Evolutionary conservation across 495 filamentous ascomycete species (phyloP).

Genomic region (Aspergillus incahuasiensis): DNA sequence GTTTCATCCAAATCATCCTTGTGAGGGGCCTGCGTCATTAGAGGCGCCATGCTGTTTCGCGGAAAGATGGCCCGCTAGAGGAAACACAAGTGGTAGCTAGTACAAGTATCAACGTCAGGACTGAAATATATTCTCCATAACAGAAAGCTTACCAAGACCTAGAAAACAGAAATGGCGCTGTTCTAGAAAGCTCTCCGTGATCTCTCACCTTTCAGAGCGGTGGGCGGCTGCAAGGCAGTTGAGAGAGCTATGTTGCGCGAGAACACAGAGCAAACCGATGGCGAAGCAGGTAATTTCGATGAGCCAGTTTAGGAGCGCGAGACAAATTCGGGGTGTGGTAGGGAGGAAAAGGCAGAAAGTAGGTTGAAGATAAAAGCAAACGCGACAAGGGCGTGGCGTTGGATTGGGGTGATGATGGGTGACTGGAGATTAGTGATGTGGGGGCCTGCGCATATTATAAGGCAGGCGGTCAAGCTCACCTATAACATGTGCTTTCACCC

Average conservation of each 20-base stretch:
- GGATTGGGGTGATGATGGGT: conserved; percentile 22
- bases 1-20: conserved; percentile 82
- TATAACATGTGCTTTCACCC: too few relatives aligned
- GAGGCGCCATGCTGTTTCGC: conserved; percentile 31
- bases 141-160: not conserved
- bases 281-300: not conserved
- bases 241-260: not conserved
- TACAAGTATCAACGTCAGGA: conserved; percentile 1
- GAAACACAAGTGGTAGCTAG: conserved; percentile 3
- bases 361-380: conserved; percentile 13
- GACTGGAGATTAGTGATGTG: conserved; percentile 2
- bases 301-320: not conserved
- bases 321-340: not conserved
- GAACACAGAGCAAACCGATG: not conserved
- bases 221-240: conserved; percentile 9
- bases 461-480: conserved; percentile 32
- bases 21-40: conserved; percentile 52
- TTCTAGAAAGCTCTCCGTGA: not conserved
- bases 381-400: conserved; percentile 31
- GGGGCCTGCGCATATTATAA: conserved; percentile 4
- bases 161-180: not conserved
- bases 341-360: conserved; percentile 5
- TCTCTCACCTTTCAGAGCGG: conserved; percentile 12
- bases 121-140: not conserved
- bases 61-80: conserved; percentile 9